Percentiles rank a stretch among this genome's conserved stretches.
These are phyloP conservation scores for Plasmodium fragile DNA, from an alignment of 169 alveolate species.

Conservation along the genomic window DNA sequence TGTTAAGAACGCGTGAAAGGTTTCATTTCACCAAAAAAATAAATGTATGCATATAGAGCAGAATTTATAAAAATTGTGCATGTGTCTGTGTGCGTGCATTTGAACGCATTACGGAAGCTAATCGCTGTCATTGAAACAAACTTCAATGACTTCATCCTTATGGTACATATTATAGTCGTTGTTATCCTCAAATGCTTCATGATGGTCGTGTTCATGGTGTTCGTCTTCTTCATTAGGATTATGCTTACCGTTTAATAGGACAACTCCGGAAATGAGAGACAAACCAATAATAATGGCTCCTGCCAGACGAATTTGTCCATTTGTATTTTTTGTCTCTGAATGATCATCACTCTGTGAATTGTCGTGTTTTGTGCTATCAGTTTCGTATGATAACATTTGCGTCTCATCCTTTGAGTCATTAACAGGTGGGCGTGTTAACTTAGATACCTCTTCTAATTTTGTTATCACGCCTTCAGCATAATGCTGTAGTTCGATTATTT, in stretches of 20 bases:
- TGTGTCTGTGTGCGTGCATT: background rate
- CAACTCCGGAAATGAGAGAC: background rate
- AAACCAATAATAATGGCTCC: background rate
- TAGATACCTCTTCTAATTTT: background rate
- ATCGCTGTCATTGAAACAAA: background rate
- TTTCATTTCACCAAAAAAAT: background rate
- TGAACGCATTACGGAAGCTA: background rate
- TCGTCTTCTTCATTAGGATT: background rate
- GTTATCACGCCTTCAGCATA: background rate
- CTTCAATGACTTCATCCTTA: background rate
- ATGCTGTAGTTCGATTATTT: background rate
- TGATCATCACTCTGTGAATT: background rate
- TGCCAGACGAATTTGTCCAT: background rate
- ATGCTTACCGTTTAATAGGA: background rate
- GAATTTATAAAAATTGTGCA: background rate
- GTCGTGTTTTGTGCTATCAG: background rate
- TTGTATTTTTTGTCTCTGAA: background rate
- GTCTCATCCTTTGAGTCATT: background rate
- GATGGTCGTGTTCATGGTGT: background rate
- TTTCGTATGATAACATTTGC: background rate
- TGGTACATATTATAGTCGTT: background rate
- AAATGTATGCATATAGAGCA: background rate
- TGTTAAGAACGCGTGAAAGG: background rate
- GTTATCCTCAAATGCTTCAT: background rate
- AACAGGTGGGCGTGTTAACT: background rate